Base-by-base conservation (phyloP, 345 rosid genomes). In the Gossypium herbaceum region DNA sequence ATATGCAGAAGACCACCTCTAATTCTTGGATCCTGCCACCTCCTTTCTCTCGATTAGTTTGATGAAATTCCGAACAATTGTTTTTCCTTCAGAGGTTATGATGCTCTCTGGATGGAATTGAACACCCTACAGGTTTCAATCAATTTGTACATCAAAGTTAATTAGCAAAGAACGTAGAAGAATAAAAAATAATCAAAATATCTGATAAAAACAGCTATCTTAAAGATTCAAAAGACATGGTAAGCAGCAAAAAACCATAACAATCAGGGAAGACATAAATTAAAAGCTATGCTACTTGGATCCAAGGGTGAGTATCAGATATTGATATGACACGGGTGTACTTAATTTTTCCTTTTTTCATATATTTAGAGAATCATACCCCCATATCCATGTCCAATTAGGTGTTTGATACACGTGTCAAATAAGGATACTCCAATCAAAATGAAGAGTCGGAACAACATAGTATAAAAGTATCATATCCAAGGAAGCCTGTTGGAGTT, bases 21-120 rank as follows among this genome's bases (percentile, higher is more conserved):
- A 86, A 47, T 77, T 83, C 73, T 81, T 79, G 69, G 76, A 75
- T 81, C 83, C 88, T 19, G 88, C 84, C 57, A 85, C 88, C 72
- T 89, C 91, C 20, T 82, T 87, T 65, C 68, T 80, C 84, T 85
- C 88, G 43, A 91, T 82, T 67, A 89, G 41, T 81, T 81, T 86
- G 81, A 96, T 75, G 88, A 96, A 96, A 78, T 96, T 96, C 52
- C 83, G 60, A 29, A 96, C 88, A n/a, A 90, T 90, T 3, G 48
- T 87, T 88, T 81, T 93, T 79, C 98, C 98, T 82, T 92, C 92
- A 0, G 78, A 64, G 60, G 95, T 91, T 80, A 96, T 90, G 72
- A 96, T 96, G 88, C 99, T 93, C 72, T 93, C 99, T 0, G 99
- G 99, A 86, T 96, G 99, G 83, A 96, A 93, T 72, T 93, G 98